phyloP scores from a whole-genome alignment of 768 basidiomycete genomes.

The Ramaria sp. region DNA sequence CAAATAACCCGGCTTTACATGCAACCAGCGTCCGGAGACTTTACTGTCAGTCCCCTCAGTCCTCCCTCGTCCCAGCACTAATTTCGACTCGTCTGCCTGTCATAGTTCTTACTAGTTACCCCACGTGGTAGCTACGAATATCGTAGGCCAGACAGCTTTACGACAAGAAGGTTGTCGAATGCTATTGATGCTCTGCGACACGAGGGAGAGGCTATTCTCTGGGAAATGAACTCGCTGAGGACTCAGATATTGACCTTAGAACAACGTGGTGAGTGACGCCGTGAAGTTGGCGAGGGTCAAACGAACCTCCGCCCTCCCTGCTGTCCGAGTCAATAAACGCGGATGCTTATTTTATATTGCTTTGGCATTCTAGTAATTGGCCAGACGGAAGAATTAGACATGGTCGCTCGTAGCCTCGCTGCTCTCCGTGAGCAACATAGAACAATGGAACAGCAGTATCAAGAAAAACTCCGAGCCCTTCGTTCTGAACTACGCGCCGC shows the following conservation, averaged over 20 bases:
- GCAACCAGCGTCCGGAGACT: conserved; percentile 2
- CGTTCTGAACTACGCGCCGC: conserved; percentile 5
- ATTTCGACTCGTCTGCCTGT: not conserved
- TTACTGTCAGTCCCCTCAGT: not conserved
- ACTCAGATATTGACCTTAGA: conserved; percentile 4
- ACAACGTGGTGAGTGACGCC: conserved; percentile 4
- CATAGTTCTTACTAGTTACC: not conserved
- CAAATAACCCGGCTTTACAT: not conserved
- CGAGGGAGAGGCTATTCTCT: conserved; percentile 5
- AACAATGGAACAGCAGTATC: conserved; percentile 2
- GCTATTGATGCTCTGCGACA: conserved; percentile 8
- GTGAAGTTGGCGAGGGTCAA: not conserved
- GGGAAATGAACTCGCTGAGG: conserved; percentile 7
- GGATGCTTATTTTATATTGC: not conserved
- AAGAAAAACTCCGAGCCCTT: not conserved
- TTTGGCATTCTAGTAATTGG: not conserved
- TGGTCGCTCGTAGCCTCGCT: not conserved
- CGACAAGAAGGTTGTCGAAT: not conserved
- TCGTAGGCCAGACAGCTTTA: not conserved
- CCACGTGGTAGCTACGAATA: not conserved
- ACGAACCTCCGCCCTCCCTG: not conserved
- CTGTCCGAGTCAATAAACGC: too few relatives aligned
- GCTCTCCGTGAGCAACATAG: conserved; percentile 5
- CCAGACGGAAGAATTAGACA: conserved; percentile 5
- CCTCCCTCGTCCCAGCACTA: not conserved